Percentiles rank a stretch among this genome's conserved stretches.
These are phyloP conservation scores for Iris macrosiphon DNA, from an alignment of 106 monocot genomes.

Conservation along the genomic window DNA sequence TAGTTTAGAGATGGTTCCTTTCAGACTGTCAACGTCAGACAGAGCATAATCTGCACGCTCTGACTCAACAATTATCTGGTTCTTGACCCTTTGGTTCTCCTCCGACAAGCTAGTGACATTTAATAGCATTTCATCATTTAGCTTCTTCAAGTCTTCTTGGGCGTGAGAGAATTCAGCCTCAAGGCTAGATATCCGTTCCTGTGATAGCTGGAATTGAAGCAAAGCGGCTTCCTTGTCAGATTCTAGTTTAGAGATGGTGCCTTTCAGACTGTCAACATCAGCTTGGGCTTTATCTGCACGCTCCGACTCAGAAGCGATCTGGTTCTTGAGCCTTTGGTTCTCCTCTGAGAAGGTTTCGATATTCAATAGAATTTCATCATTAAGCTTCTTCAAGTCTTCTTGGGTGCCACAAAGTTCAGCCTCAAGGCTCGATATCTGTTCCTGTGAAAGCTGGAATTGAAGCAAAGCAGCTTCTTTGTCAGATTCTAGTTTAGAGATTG, in stretches of 20 bases:
- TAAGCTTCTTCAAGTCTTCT: conserved; percentile 42
- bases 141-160: conserved; percentile 33
- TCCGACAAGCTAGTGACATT: conserved; percentile 14
- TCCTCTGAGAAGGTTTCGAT: conserved; percentile 28
- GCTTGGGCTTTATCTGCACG: conserved; percentile 34
- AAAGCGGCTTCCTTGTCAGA: conserved; percentile 54
- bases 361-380: conserved; percentile 37
- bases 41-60: conserved; percentile 37
- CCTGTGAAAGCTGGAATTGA: conserved; percentile 36
- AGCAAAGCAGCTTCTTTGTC: conserved; percentile 55
- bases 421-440: conserved; percentile 43
- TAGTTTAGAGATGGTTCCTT: conserved; percentile 31
- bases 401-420: conserved; percentile 32
- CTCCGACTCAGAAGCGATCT: conserved; percentile 29
- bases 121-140: conserved; percentile 47
- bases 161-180: conserved; percentile 44
- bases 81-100: conserved; percentile 44
- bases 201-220: conserved; percentile 34
- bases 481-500: conserved; percentile 31
- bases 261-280: conserved; percentile 35
- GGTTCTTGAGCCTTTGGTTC: conserved; percentile 36
- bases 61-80: conserved; percentile 28
- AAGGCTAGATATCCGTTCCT: conserved; percentile 36
- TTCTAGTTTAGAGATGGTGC: conserved; percentile 32
- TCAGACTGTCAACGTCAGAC: conserved; percentile 28